These are phyloP conservation scores for Casuarina glauca DNA, from an alignment of 306 rosid genomes.

Conservation along the genomic window DNA sequence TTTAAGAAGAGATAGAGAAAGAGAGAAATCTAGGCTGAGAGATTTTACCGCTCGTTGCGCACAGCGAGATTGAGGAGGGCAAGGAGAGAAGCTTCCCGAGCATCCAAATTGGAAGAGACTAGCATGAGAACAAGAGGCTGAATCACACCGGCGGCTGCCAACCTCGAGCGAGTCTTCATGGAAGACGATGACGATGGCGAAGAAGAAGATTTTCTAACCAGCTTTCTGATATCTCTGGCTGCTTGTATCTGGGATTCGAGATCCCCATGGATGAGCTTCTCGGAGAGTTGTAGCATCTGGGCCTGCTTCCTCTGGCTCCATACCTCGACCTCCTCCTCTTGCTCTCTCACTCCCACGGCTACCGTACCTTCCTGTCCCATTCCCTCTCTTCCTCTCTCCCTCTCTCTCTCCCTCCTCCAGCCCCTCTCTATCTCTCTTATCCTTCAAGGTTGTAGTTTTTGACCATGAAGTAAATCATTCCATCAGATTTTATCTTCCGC, in stretches of 20 bases:
- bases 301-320: conserved; percentile 54
- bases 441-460: background rate
- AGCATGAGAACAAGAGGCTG: conserved; percentile 82
- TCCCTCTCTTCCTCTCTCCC: conserved; percentile 36
- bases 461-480: too few species aligned
- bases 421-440: background rate
- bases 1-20: background rate
- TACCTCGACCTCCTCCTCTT: conserved; percentile 17
- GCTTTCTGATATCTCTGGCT: conserved; percentile 77
- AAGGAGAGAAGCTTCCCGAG: conserved; percentile 80
- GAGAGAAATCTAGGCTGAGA: background rate
- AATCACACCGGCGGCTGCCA: conserved; percentile 73
- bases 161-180: conserved; percentile 57
- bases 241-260: conserved; percentile 71
- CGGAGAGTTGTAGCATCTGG: conserved; percentile 55
- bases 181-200: conserved; percentile 33
- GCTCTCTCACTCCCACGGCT: conserved; percentile 23
- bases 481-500: background rate
- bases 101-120: conserved; percentile 63
- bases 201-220: conserved; percentile 62
- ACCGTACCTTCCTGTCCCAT: conserved; percentile 41
- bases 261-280: conserved; percentile 65
- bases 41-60: conserved; percentile 65
- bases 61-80: conserved; percentile 93
- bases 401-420: conserved; percentile 8